Evolutionary conservation across 2,329 filamentous ascomycete genomes (phyloP).

Genomic region (Hypoxylon sp.): DNA sequence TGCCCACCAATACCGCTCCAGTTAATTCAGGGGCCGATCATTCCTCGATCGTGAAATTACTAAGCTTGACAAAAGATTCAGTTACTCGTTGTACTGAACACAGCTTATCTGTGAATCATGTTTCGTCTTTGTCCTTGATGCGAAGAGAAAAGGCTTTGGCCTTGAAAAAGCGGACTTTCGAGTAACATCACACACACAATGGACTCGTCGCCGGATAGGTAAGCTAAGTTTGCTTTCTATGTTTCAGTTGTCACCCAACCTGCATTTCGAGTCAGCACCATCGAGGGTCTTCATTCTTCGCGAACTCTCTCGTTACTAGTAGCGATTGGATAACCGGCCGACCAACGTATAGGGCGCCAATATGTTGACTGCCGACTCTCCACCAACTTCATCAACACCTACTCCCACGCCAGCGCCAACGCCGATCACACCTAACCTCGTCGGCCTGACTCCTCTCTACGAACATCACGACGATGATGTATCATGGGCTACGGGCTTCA

Average conservation of each 20-base stretch:
- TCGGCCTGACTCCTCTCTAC: conserved; percentile 32
- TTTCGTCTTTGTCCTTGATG: conserved; percentile 46
- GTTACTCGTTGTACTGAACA: conserved; percentile 10
- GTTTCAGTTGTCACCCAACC: conserved; percentile 12
- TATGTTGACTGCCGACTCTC: conserved; percentile 17
- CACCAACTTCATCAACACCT: conserved; percentile 4
- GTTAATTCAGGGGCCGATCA: conserved; percentile 1
- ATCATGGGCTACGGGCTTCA: conserved; percentile 46
- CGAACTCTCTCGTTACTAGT: conserved; percentile 9
- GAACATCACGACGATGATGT: conserved; percentile 43
- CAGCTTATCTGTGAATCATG: conserved; percentile 16
- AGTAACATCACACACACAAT: conserved; percentile 42
- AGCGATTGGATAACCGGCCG: conserved; percentile 1
- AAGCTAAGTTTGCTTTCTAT: conserved; percentile 37
- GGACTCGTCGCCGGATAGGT: conserved; percentile 49
- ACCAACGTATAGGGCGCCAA: neutral
- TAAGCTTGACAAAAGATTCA: conserved; percentile 7
- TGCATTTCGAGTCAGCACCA: conserved; percentile 15
- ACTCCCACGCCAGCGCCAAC: conserved; percentile 33
- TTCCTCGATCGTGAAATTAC: conserved; percentile 1
- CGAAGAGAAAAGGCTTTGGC: conserved; percentile 20
- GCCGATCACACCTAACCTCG: conserved; percentile 21
- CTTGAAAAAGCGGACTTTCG: conserved; percentile 20
- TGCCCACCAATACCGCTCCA: conserved; percentile 2
- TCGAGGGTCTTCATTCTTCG: neutral